Evolutionary conservation across 164 flowering plant genomes (phyloP), one percentile per base, ranked within the genome.

Genomic region (Nymphaea colorata): DNA sequence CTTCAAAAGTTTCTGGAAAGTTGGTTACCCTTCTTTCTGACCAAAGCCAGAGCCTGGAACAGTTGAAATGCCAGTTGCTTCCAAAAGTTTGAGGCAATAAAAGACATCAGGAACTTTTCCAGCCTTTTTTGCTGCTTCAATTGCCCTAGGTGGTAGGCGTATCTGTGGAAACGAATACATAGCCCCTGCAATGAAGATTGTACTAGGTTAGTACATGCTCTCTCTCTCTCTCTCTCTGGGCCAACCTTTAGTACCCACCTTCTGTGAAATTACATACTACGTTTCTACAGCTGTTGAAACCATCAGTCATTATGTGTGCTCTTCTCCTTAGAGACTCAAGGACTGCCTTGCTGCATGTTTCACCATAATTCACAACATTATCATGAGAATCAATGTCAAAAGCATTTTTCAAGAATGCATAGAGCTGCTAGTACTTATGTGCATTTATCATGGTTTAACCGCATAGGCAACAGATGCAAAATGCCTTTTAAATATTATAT

Each of bases 31-130:
- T 77, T 90, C 96, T 81, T 94, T 91, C 79, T 94, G 99, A 68
- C 99, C 99, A 71, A 94, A 94, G 64, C 99, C 99, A 61, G 99
- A 94, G 70, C 99, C 97, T 45, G 99, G 99, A 68, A 94, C 99
- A 4, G 97, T 91, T 66, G 99, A 94, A 62, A 94, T 94, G 79
- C 99, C 99, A 3, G 99, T 91, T 62, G 97, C 95, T 80, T 94
- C 99, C 81, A 94, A 74, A 62, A 94, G 96, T 84, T 82, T 90
- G 66, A 91, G 87, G 72, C 99, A 94, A 80, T 94, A 94, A 83
- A 84, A 91, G 76, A 94, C 99, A 82, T 94, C 97, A 15, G 99
- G 84, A 59, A 84, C 91, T 78, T 94, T 94, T 78, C 97, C 93
- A 68, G 86, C 89, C 68, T 62, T 76, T 72, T 83, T 85, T 36